phyloP scores from a whole-genome alignment of 2,329 filamentous ascomycete species.

The Elsinoe batatas region DNA sequence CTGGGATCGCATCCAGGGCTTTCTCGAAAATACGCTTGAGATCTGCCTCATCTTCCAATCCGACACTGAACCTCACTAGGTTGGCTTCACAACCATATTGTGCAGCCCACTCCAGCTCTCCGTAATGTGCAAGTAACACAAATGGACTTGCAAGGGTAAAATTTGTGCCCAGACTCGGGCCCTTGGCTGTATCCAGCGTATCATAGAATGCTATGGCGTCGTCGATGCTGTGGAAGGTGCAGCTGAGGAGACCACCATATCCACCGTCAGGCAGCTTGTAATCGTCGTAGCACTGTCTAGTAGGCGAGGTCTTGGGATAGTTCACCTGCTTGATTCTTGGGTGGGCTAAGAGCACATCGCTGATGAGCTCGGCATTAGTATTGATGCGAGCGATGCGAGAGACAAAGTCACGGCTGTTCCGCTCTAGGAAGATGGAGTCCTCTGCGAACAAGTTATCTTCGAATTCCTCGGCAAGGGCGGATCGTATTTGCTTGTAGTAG shows the following conservation, averaged over 20 bases:
- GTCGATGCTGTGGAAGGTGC: constrained; percentile 58
- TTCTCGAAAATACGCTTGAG: constrained; percentile 54
- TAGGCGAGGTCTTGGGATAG: constrained; percentile 73
- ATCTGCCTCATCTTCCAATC: constrained; percentile 66
- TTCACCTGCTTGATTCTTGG: constrained; percentile 64
- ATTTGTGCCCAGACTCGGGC: constrained; percentile 90
- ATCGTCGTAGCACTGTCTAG: constrained; percentile 64
- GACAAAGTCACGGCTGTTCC: constrained; percentile 88
- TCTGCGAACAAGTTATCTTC: constrained; percentile 92
- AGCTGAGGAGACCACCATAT: constrained; percentile 81
- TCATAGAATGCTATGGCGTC: constrained; percentile 80
- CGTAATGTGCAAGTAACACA: constrained; percentile 82
- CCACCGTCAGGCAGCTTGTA: constrained; percentile 65
- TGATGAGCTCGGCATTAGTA: constrained; percentile 72
- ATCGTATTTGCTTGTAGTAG: constrained; percentile 62
- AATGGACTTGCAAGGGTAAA: constrained; percentile 79
- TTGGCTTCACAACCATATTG: constrained; percentile 71
- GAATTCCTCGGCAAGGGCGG: constrained; percentile 54
- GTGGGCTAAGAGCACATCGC: constrained; percentile 55
- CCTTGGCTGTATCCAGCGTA: constrained; percentile 76
- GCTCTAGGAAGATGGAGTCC: constrained; percentile 88
- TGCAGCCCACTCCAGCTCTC: constrained; percentile 82
- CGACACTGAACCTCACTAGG: constrained; percentile 78
- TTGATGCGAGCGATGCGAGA: constrained; percentile 77
- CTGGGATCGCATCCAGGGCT: constrained; percentile 54